Base-by-base conservation (phyloP, 305 asterid species). In the Withania somnifera region DNA sequence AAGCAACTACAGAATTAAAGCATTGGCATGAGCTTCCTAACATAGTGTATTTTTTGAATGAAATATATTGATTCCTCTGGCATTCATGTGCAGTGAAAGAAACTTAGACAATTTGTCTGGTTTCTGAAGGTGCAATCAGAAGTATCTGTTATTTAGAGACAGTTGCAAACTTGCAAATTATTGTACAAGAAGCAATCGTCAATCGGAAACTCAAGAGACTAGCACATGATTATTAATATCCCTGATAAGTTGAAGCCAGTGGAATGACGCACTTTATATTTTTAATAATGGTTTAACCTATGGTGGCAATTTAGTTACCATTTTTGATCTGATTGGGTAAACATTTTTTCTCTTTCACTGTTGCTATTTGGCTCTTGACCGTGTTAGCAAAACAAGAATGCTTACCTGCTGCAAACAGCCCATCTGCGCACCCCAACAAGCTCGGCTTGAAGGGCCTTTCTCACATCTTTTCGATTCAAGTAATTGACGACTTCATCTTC, bases 351-450 rank as follows among this genome's bases (percentile, higher is more conserved):
- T 32, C 2, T 34, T 14, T 9, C 76, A 66, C 34, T 6, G 2
- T 1, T 14, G 38, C 79, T 15, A 75, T 30, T 68, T 14, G 1
- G 78, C 47, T 40, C 2, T n/a, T 11, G 26, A 26, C 3, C 17
- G 30, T 64, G 7, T 26, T 6, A 10, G 22, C 2, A 42, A 76
- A 2, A 61, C 75, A 75, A 58, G 45, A 80, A 78, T 11, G 54
- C 69, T 88, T 90, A 94, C 97, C 87, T 84, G 94, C 95, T 94
- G 88, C 99, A 95, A 57, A 92, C 86, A 71, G 83, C 77, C 99
- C 99, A 95, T 80, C 38, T 61, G 2, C 79, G 83, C 30, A 92
- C 97, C 80, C 98, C 97, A 38, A 86, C 85, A 4, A 95, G 97
- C n/a, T 91, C 90, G 52, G 97, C 97, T 58, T 93, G 95, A 80